Evolutionary conservation across 2,329 filamentous ascomycete genomes (phyloP), one percentile per base, ranked within the genome.

Genomic region (Penicillium sp.): DNA sequence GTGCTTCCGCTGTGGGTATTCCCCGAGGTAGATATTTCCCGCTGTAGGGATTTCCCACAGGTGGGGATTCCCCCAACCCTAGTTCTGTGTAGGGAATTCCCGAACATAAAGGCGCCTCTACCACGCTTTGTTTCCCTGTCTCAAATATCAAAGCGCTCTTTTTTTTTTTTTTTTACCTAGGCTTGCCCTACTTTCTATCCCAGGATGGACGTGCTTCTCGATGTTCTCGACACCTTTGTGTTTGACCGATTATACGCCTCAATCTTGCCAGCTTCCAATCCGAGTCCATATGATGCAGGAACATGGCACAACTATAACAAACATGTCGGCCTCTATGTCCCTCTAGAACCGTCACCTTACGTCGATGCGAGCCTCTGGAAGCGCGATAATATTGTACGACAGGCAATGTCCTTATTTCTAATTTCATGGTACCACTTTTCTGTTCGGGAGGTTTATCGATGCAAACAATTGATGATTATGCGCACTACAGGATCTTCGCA

Each of bases 171-270:
- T 4, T 31, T 19, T 30, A 41, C 11, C 31, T 15, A 41, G 15
- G 35, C 35, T 5, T 38, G 45, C 54, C 23, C 19, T 29, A 38
- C 47, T 13, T n/a, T 31, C 17, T 17, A 11, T 45, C 48, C n/a
- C 81, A 83, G 74, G 75, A 96, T 97, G 93, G 93, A 97, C 81
- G 86, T 96, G 78, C 85, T 93, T 31, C 88, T 96, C 68, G 92
- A 96, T 77, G 71, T 92, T 66, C 83, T 86, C 75, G 92, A 97
- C 79, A 91, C 88, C 64, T 91, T 89, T 71, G 70, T 92, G 61
- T 88, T 90, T 75, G 93, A 97, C 78, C 85, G 88, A 67, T 70
- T 89, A 62, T 97, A 94, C 74, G 89, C 92, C n/a, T 60, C 56
- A 8, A 47, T 71, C 17, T 52, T 70, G 11, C 71, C 70, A 7